These are phyloP conservation scores for Colletotrichum sp. DNA, from an alignment of 2,329 filamentous ascomycete species.

Conservation along the genomic window DNA sequence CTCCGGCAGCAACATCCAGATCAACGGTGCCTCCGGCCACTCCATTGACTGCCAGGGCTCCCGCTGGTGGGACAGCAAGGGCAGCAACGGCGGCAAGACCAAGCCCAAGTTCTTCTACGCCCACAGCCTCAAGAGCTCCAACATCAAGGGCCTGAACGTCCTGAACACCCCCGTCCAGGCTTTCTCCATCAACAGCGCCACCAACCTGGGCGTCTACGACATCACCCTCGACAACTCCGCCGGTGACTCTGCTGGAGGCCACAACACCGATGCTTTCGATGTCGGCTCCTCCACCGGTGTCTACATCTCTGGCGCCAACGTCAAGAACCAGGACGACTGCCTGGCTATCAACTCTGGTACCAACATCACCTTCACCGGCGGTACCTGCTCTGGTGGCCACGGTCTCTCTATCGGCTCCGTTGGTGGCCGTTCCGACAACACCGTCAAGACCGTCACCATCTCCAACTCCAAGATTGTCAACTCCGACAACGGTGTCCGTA, in stretches of 20 bases:
- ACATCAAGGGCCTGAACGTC: conserved; percentile 42
- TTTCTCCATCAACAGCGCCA: conserved; percentile 43
- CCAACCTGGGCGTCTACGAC: conserved; percentile 36
- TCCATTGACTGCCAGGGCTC: conserved; percentile 62
- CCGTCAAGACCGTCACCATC: conserved; percentile 56
- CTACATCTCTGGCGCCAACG: conserved; percentile 54
- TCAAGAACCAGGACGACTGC: conserved; percentile 69
- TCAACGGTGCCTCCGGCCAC: conserved; percentile 56
- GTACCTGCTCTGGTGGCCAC: conserved; percentile 49
- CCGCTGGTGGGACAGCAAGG: conserved; percentile 67
- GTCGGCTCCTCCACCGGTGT: conserved; percentile 54
- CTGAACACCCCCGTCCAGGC: conserved; percentile 47
- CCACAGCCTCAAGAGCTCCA: conserved; percentile 40
- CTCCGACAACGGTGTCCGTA: conserved; percentile 57
- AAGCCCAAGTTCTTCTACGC: conserved; percentile 69
- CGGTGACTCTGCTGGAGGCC: conserved; percentile 37
- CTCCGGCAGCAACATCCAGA: conserved; percentile 59
- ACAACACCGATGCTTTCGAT: conserved; percentile 67
- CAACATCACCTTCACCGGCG: conserved; percentile 50
- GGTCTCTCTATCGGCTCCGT: conserved; percentile 49
- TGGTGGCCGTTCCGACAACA: conserved; percentile 56
- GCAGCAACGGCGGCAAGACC: conserved; percentile 62
- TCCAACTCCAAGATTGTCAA: conserved; percentile 53
- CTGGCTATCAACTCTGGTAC: conserved; percentile 61
- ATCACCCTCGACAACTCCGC: conserved; percentile 44